Evolutionary conservation across 2,329 filamentous ascomycete genomes (phyloP), one percentile per base, ranked within the genome.

Genomic region (Phialophora expanda): DNA sequence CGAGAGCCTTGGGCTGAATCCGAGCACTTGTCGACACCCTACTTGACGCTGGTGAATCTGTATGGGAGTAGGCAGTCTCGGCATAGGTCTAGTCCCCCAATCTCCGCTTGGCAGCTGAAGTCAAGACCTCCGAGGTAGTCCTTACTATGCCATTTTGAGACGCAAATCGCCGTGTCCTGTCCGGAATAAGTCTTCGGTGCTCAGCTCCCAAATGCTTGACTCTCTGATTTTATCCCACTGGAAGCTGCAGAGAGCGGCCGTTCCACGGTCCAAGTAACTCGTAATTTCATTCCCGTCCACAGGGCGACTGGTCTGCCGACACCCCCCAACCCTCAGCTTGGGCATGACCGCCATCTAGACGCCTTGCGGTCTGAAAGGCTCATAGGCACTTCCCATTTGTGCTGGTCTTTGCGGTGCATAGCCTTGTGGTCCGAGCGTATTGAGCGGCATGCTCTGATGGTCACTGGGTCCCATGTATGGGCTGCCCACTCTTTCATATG

Each of bases 401-500:
- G 14, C 53, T n/a, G 53, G 53, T 12, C 28, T 24, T 30, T 55
- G 24, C n/a, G 58, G 56, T 30, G 56, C 57, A 46, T 65, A 60
- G 5, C 56, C 46, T 32, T 44, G 48, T 17, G 56, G 51, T 20
- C 54, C 58, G 17, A 70, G 59, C n/a, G 64, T 67, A 41, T 62
- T 68, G 60, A 73, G 46, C 11, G 71, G 71, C 26, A 73, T 68
- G 22, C 64, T 66, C 63, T 72, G 71, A 8, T 69, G 67, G 24
- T 71, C 66, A 22, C 67, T 69, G 20, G 71, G 68, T 7, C 71
- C 70, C 51, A 73, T 57, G 58, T 73, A 73, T 14, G 72, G 72
- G 62, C 71, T 73, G 4, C 71, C 75, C 20, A 88, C 82, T 54
- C 84, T 80, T 78, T 87, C 84, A 71, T 88, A 88, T 3, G 83